Evolutionary conservation across 495 filamentous ascomycete genomes (phyloP).

Genomic region (Daldinia concentrica): DNA sequence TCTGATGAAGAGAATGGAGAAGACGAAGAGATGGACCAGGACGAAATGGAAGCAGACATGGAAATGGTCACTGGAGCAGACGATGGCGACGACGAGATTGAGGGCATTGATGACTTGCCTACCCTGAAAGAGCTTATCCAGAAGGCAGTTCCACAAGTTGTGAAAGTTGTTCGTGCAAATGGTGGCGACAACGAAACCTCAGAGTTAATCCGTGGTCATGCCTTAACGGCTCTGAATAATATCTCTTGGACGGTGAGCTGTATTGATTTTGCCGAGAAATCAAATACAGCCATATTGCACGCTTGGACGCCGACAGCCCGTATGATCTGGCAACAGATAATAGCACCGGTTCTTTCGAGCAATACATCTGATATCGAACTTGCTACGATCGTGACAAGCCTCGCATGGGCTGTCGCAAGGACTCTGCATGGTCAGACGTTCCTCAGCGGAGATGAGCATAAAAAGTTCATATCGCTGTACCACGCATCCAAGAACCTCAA

Average conservation of each 20-base stretch:
- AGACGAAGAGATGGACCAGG: conserved; percentile 49
- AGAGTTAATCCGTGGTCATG: conserved; percentile 53
- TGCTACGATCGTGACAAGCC: conserved; percentile 63
- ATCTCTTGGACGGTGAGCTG: conserved; percentile 67
- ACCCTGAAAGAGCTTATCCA: conserved; percentile 60
- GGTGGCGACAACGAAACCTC: conserved; percentile 36
- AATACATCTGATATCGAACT: conserved; percentile 68
- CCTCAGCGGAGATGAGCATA: conserved; percentile 58
- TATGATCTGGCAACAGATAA: conserved; percentile 61
- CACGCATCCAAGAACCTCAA: conserved; percentile 57
- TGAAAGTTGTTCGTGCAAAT: conserved; percentile 50
- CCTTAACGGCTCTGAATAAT: conserved; percentile 66
- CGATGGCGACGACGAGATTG: conserved; percentile 46
- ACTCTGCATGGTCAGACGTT: conserved; percentile 58
- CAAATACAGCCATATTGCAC: conserved; percentile 52
- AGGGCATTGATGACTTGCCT: conserved; percentile 53
- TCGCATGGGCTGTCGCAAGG: conserved; percentile 70
- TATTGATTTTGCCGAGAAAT: conserved; percentile 55
- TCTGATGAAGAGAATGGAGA: conserved; percentile 49
- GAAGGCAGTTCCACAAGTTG: conserved; percentile 58
- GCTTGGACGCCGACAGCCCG: conserved; percentile 61
- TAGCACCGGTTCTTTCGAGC: conserved; percentile 61
- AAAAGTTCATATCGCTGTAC: conserved; percentile 69
- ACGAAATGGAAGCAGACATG: conserved; percentile 67
- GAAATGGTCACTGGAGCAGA: conserved; percentile 63